Conservation (phyloP, 129 eudicot species). For the Centaurea solstitialis region DNA sequence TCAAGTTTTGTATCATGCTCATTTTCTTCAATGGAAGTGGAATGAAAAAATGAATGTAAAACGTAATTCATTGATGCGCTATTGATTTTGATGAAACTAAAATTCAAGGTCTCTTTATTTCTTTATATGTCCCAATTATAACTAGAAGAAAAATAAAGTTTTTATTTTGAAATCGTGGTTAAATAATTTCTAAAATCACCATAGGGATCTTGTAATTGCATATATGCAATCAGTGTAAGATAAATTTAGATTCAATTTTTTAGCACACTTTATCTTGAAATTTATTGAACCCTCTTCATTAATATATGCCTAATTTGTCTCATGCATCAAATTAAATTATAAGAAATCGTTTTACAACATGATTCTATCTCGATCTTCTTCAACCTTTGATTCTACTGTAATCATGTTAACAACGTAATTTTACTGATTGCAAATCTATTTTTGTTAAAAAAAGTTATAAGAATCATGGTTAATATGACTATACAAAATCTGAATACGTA, state of each 20-base stretch:
- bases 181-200: neutral
- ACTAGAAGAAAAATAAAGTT: neutral
- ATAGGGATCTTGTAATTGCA: neutral
- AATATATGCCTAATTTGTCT: neutral
- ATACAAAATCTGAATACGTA: too few relatives aligned
- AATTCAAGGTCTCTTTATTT: neutral
- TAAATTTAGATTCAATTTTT: neutral
- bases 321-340: neutral
- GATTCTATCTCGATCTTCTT: neutral
- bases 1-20: neutral
- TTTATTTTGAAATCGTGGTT: neutral
- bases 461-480: too few relatives aligned
- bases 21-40: neutral
- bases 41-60: neutral
- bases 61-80: neutral
- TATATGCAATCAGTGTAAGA: neutral
- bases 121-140: neutral
- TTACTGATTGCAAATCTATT: neutral
- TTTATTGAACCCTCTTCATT: neutral
- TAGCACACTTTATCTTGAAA: neutral
- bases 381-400: neutral
- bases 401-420: neutral
- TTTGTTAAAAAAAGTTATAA: too few relatives aligned
- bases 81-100: neutral
- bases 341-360: neutral